Evolutionary conservation across 148 eudicot species (phyloP).

Genomic region (Rhododendron ovatum): DNA sequence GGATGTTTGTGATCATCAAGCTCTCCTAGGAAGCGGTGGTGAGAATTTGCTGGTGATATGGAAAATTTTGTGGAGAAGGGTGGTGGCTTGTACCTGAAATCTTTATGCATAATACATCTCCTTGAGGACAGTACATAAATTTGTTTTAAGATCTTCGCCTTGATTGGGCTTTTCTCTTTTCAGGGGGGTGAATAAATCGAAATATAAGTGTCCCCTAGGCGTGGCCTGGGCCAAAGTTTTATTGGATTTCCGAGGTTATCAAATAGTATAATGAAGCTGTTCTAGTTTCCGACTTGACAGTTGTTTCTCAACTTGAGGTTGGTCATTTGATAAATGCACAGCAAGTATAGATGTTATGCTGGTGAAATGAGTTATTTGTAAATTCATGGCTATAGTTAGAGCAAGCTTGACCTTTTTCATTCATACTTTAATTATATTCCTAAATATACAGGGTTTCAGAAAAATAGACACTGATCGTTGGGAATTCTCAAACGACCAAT

Average conservation of each 20-base stretch:
- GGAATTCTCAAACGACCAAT: slow-evolving; percentile 65
- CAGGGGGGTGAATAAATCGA: background rate
- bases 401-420: background rate
- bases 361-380: background rate
- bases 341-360: background rate
- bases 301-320: background rate
- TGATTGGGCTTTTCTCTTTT: background rate
- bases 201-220: background rate
- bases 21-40: background rate
- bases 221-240: background rate
- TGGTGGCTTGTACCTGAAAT: background rate
- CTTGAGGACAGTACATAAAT: background rate
- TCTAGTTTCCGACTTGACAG: background rate
- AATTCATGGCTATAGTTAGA: background rate
- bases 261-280: background rate
- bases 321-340: background rate
- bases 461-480: slow-evolving; percentile 75
- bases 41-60: background rate
- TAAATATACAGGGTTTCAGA: slow-evolving; percentile 61
- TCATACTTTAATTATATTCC: background rate
- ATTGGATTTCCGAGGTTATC: background rate
- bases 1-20: background rate
- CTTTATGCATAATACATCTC: background rate
- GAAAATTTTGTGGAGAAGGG: background rate
- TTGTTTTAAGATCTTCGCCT: background rate